Conservation (phyloP, 2,329 filamentous ascomycete genomes). For the Aspergillus texensis region DNA sequence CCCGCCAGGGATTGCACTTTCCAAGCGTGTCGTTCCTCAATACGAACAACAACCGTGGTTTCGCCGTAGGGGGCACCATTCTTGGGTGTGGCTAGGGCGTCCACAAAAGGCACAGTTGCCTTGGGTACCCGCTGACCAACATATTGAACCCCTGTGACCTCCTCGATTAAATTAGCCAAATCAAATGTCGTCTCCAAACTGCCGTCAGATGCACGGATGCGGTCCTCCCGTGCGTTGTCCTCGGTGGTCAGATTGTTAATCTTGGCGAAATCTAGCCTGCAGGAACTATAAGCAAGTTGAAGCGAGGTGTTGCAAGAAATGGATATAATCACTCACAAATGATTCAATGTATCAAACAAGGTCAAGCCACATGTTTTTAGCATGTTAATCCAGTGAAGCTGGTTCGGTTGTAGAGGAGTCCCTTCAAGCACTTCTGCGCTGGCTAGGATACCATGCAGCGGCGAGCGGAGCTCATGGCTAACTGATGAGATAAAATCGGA, state of each 20-base stretch:
- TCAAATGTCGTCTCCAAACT: conserved; percentile 34
- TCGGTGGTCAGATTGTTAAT: conserved; percentile 36
- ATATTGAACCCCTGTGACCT: conserved; percentile 32
- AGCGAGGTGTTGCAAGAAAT: accelerated
- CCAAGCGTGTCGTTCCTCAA: conserved; percentile 34
- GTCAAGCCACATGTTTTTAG: conserved; percentile 55
- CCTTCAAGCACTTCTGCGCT: conserved; percentile 54
- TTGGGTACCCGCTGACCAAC: conserved; percentile 24
- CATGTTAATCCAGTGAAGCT: conserved; percentile 50
- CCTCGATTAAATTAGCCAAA: conserved; percentile 34
- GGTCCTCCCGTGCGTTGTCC: conserved; percentile 2
- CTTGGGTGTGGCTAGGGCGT: neutral
- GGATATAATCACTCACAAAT: conserved; percentile 26
- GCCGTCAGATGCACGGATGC: conserved; percentile 19
- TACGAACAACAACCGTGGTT: conserved; percentile 31
- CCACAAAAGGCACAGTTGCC: conserved; percentile 6
- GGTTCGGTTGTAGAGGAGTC: conserved; percentile 43
- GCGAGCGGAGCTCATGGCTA: conserved; percentile 55
- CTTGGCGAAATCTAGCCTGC: conserved; percentile 38
- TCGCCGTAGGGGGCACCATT: conserved; percentile 6
- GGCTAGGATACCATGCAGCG: conserved; percentile 51
- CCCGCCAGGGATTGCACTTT: conserved; percentile 31
- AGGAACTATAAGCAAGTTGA: neutral
- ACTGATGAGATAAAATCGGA: conserved; percentile 56
- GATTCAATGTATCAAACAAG: conserved; percentile 51